Evolutionary conservation across 768 basidiomycete species (phyloP).

Genomic region (Flagelloscypha sp.): DNA sequence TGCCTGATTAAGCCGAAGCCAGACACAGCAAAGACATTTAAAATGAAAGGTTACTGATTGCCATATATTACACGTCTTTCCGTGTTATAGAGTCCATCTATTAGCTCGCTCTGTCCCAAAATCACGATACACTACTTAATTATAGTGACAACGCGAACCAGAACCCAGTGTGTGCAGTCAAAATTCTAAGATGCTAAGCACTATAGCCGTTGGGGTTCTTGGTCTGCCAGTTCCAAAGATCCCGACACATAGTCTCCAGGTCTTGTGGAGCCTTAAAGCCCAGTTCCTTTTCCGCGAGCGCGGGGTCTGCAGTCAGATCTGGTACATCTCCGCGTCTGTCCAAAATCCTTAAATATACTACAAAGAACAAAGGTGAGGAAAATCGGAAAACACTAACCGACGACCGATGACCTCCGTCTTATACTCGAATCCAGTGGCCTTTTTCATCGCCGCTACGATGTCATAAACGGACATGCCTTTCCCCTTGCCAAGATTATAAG

Average conservation of each 20-base stretch:
- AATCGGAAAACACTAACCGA: slow-evolving; percentile 46
- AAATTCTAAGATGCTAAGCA: no score
- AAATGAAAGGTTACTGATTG: no score
- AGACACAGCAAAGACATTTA: no score
- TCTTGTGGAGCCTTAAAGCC: slow-evolving; percentile 79
- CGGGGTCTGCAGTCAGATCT: slow-evolving; percentile 89
- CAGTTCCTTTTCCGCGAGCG: slow-evolving; percentile 86
- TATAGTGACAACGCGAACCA: no score
- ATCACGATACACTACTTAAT: no score
- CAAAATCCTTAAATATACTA: slow-evolving; percentile 6
- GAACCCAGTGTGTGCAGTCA: no score
- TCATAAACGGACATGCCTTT: slow-evolving; percentile 87
- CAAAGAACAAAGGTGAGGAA: neutral
- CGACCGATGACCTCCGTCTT: slow-evolving; percentile 85
- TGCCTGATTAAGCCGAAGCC: no score
- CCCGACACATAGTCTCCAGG: slow-evolving; percentile 89
- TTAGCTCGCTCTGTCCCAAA: no score
- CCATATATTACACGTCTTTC: no score
- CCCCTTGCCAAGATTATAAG: slow-evolving; percentile 95
- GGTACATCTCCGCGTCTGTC: slow-evolving; percentile 90
- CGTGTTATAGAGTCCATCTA: no score
- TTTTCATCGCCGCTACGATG: slow-evolving; percentile 91
- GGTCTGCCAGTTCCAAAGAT: slow-evolving; percentile 99
- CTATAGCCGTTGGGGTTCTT: slow-evolving; percentile 78
- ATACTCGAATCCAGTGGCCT: slow-evolving; percentile 82